Base-by-base conservation (phyloP, 2,329 filamentous ascomycete species). In the Fusarium luffae region DNA sequence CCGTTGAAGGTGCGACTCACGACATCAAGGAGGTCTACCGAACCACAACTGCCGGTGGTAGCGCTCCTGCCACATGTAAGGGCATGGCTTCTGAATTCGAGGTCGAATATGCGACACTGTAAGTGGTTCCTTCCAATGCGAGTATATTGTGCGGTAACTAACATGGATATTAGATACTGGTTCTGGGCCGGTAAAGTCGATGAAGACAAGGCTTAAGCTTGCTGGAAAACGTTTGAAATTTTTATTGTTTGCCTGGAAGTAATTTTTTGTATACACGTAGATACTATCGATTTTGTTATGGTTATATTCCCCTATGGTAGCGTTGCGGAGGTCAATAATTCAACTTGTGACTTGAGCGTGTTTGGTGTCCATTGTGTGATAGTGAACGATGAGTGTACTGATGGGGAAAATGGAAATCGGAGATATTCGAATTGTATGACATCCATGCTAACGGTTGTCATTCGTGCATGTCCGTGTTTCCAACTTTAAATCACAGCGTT, bases 91-190 rank as follows among this genome's bases (percentile, higher is more conserved):
- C 85, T 13, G 76, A 80, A 2, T 94, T 98, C 71, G 83, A 90
- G 66, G 88, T 97, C 16, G 85, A 94, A 76, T 98, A 98, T 81
- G 85, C 92, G 32, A 90, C 94, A 43, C 88, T 94, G 86, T 98
- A 93, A 87, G 90, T 91, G 25, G 16, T 11, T 46, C 10, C n/a
- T 16, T 18, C 27, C 7, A 13, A 32, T 41, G 12, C 23, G 34
- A 12, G 12, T 18, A 25, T 18, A 10, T 18, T 40, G 21, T 42
- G n/a, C 18, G 14, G 37, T 54, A 42, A 55, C 69, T 75, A 52
- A 75, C 65, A 40, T 32, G 46, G 27, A n/a, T 34, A 51, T 47
- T 18, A 75, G 74, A 63, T 75, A 75, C 56, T 75, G 74, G 74
- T 75, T 75, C 62, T 75, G 73, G 69, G 74, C 69, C 49, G 71